Conservation (phyloP, 768 basidiomycete species). For the Termitomyces sp. region DNA sequence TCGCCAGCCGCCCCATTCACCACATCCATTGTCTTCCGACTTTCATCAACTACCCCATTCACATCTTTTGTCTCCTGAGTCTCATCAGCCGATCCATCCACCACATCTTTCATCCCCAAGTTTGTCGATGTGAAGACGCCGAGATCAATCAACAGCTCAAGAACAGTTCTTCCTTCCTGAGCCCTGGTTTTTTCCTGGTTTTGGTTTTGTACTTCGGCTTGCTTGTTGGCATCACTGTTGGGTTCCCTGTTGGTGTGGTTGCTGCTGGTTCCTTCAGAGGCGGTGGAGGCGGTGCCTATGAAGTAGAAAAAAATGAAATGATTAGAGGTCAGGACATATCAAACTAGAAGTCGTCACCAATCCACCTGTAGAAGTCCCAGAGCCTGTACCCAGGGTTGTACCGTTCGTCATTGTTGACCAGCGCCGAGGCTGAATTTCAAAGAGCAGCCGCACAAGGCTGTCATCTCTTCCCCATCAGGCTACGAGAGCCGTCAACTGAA, state of each 20-base stretch:
- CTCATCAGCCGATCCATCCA: not conserved
- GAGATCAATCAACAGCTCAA: constrained; percentile 5
- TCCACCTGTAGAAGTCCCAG: constrained; percentile 18
- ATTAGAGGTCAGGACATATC: constrained; percentile 6
- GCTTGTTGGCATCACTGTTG: not conserved
- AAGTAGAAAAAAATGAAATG: not conserved
- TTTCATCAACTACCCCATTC: no score
- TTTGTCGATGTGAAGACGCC: not conserved
- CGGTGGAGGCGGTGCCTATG: not conserved
- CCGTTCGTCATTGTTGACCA: not conserved
- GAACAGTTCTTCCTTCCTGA: not conserved
- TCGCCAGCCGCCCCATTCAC: not conserved
- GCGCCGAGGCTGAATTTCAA: constrained; percentile 6
- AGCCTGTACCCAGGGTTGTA: constrained; percentile 1
- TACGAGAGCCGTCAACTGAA: constrained; percentile 15
- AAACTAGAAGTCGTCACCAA: constrained; percentile 17
- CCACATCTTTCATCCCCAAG: not conserved
- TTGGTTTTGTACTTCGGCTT: not conserved
- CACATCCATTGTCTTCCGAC: not conserved
- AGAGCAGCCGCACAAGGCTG: constrained; percentile 15
- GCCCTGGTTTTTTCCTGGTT: not conserved
- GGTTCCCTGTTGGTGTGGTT: not conserved
- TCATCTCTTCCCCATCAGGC: constrained; percentile 21
- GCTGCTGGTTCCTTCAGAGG: not conserved
- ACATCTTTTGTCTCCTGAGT: not conserved